Conservation (phyloP, 495 filamentous ascomycete genomes). For the Penicillium lividum region DNA sequence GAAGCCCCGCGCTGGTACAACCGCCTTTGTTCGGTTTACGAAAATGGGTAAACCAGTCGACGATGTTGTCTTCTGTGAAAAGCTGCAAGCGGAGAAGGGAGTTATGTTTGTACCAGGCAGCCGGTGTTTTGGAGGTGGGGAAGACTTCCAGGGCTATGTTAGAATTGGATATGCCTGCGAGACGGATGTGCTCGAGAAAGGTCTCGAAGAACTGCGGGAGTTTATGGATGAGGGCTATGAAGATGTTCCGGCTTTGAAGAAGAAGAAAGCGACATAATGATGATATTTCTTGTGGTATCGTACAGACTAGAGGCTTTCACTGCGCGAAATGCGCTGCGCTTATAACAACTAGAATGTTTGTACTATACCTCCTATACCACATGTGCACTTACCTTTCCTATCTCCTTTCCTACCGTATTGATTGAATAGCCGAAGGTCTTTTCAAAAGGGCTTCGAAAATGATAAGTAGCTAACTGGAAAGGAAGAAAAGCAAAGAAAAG, state of each 20-base stretch:
- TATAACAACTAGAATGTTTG: too few relatives aligned
- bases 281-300: background rate
- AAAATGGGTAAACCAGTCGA: conserved; percentile 66
- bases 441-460: too few relatives aligned
- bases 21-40: conserved; percentile 72
- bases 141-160: conserved; percentile 76
- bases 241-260: conserved; percentile 47
- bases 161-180: conserved; percentile 78
- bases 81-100: conserved; percentile 66
- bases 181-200: conserved; percentile 68
- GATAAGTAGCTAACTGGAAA: too few relatives aligned
- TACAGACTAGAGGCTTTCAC: background rate
- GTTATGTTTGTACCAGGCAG: conserved; percentile 81
- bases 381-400: too few relatives aligned
- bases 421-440: too few relatives aligned
- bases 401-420: too few relatives aligned
- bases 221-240: conserved; percentile 67
- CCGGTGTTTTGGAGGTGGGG: conserved; percentile 68
- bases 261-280: conserved; percentile 28
- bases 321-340: too few relatives aligned
- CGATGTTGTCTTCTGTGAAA: conserved; percentile 70
- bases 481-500: too few relatives aligned
- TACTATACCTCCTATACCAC: too few relatives aligned
- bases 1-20: conserved; percentile 80
- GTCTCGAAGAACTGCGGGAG: conserved; percentile 56